Base-by-base conservation (phyloP, 2,329 filamentous ascomycete species). In the Neoscytalidium dimidiatum region DNA sequence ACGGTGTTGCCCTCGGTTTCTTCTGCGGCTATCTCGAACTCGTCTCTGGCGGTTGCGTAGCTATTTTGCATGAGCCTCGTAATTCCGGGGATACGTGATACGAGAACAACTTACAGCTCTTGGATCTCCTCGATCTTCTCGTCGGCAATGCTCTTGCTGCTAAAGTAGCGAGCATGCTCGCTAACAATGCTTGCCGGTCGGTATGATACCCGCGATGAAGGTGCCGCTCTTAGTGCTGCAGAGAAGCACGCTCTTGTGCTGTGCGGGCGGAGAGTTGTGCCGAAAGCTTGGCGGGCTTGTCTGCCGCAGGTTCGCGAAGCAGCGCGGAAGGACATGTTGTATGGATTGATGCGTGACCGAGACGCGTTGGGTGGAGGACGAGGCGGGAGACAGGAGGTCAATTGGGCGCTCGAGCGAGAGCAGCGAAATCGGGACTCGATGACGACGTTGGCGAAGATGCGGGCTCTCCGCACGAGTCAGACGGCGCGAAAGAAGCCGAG, bases 1-100 rank as follows among this genome's bases (percentile, higher is more conserved):
- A 85, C 81, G 11, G 83, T 83, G 65, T 82, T 81, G 74, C 84
- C 85, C 67, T 82, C 78, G 19, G 81, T 83, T 70, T 84, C 82
- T 66, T 85, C 83, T 63, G 78, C 75, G 31, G 82, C 82, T 33
- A 83, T 83, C 64, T 85, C 82, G 69, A 84, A 84, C 72, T 79
- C 76, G 68, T 78, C 77, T 41, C 70, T 73, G 26, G 77, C 77
- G 0, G 74, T 77, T 35, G 72, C 75, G 63, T 78, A 72, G 31
- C 61, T 67, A n/a, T 43, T 7, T 28, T 33, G 21, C 17, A 57
- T 67, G 29, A 62, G 33, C 43, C 23, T 29, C 3, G n/a, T n/a
- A n/a, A 43, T n/a, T 29, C 21, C n/a, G 8, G 28, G 19, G 26
- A 28, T 29, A 17, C 4, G 5, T 46, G 53, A 13, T 51, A 19